Conservation (phyloP, 768 basidiomycete genomes). For the Mycena amicta region DNA sequence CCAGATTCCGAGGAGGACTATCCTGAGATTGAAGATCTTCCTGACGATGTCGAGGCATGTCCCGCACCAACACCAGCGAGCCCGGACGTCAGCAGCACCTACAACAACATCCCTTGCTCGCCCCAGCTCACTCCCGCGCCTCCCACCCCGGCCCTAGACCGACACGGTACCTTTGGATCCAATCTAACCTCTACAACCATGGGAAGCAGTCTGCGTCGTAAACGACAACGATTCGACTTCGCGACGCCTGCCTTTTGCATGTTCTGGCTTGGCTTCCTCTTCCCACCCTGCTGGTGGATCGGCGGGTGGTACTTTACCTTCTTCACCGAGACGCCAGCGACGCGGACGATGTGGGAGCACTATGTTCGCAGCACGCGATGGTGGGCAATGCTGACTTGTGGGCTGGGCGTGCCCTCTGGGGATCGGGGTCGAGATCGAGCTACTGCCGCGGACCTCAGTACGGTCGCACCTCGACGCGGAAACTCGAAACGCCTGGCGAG, state of each 20-base stretch:
- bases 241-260: conserved; percentile 23
- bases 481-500: neutral
- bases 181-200: neutral
- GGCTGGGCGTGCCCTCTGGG: neutral
- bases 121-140: neutral
- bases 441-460: neutral
- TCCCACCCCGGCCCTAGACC: neutral
- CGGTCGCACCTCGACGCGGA: neutral
- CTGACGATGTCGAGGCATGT: neutral
- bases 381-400: conserved; percentile 17
- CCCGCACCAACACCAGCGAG: neutral
- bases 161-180: conserved; percentile 11
- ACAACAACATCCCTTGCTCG: neutral
- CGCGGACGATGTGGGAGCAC: conserved; percentile 20
- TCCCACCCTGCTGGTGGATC: conserved; percentile 22
- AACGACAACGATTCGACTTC: conserved; percentile 11
- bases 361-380: conserved; percentile 20
- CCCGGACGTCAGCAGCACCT: conserved; percentile 9
- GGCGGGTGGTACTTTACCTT: conserved; percentile 23
- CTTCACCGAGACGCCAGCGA: conserved; percentile 18
- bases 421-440: neutral
- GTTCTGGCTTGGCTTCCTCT: conserved; percentile 24
- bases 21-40: neutral
- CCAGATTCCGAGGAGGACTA: neutral
- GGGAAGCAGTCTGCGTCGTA: conserved; percentile 9